Base-by-base conservation (phyloP, 176 grass and related monocot genomes). In the Saccharum officinarum region DNA sequence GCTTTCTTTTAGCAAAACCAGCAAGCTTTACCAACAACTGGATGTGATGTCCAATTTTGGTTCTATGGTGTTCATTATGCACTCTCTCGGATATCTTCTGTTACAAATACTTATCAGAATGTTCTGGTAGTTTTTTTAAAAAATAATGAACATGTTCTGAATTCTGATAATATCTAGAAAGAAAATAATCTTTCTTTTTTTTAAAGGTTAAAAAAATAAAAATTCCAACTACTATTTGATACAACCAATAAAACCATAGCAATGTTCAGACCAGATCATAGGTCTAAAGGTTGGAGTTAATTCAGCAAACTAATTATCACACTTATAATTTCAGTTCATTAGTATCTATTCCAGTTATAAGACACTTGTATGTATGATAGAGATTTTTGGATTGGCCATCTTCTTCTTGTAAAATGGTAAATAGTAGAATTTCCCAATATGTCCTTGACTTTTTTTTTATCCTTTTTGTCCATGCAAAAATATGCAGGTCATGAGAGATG, bases 401-500 rank as follows among this genome's bases (percentile, higher is more conserved):
- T 8, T 71, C 18, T 73, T 80, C 33, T 73, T 37, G 33, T n/a
- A 67, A 31, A 83, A 84, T 4, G 40, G 15, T 4, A 88, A 22
- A 40, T 34, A 41, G 6, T 83, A 71, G 31, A 72, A 34, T 60
- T 16, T 80, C 13, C 20, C 20, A 73, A 12, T 67, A 7, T 74
- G 36, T 23, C 6, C 30, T 50, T 83, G 20, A 28, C 13, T 34
- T 33, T 55, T 45, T 45, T 61, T 81, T 52, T 62, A 70, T 76
- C 17, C 10, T 79, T 26, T 63, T 78, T 7, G 1, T 15, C 26
- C 36, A 31, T 90, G 31, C 20, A 22, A 5, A 73, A 75, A 73
- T 59, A 38, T 86, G 42, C 83, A 97, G 95, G 95, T 97, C 38
- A 94, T 98, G 91, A 80, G 84, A 68, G 93, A 92, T 88, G 96